Evolutionary conservation across 257 asterid species (phyloP), one percentile per base, ranked within the genome.

Genomic region (Solanum piurae): DNA sequence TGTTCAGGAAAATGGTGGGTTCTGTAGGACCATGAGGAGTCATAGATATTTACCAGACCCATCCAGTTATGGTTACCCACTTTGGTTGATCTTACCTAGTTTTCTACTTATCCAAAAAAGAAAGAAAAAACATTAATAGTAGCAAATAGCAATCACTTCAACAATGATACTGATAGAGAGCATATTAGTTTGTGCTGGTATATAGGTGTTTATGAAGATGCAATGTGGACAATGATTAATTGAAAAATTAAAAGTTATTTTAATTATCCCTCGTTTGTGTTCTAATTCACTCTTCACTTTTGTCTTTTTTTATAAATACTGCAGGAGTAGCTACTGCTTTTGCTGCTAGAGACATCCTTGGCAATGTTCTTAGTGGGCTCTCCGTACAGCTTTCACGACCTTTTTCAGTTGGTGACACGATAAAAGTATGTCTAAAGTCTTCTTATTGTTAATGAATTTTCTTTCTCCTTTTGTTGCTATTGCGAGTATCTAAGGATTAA

Each of bases 311-410:
- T 79, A 27, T 73, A 66, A 88, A 46, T 86, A 82, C 60, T 90
- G 77, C 96, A 97, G 99, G 99, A 80, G 98, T 97, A 88, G 99
- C 99, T 82, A 94, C 99, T 91, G 99, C 99, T 90, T 97, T 95
- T 91, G 99, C 99, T 16, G 91, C 98, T 87, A 94, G 92, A 91
- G 98, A 96, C 86, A 87, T 97, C 88, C 98, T 97, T 85, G 99
- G 98, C 76, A 97, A 95, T 92, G 93, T 96, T 69, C 95, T 97
- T 49, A 95, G 99, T 25, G 99, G 99, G 33, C 91, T 97, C 52
- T 90, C 96, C 37, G 92, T 97, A 52, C 99, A 97, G 88, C 74
- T 95, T 84, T 92, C 98, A 5, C 95, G 86, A 79, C 99, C 98
- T 40, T 97, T 97, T 90, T 90, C 99, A 38, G 37, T 95, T 89